Percentiles rank a stretch among this genome's conserved stretches.
Evolutionary conservation across 1,139 yeast species (phyloP).

Genomic region (Magnusiomyces tetraspermus): DNA sequence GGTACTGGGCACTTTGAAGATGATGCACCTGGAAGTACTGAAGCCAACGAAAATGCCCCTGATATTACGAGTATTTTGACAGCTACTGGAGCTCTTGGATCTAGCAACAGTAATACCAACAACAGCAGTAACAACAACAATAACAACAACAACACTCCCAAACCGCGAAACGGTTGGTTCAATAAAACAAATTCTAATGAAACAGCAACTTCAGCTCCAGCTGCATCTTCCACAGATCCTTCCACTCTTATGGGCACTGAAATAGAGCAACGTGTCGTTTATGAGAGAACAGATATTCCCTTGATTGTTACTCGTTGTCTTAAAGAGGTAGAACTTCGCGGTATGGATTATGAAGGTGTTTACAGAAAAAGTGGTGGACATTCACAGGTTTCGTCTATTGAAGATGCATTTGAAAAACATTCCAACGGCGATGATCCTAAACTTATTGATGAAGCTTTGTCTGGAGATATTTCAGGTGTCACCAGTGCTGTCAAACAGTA

Average conservation of each 20-base stretch:
- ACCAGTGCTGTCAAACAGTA: slow-evolving; percentile 83
- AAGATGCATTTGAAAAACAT: slow-evolving; percentile 35
- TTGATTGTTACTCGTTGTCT: slow-evolving; percentile 62
- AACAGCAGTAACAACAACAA: slow-evolving; percentile 1
- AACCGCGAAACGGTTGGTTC: slow-evolving; percentile 15
- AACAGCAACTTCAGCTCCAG: neutral
- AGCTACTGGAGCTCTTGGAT: slow-evolving; percentile 8
- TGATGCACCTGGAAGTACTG: slow-evolving; percentile 12
- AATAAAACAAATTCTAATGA: neutral
- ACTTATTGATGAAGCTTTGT: slow-evolving; percentile 33
- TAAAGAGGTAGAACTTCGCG: slow-evolving; percentile 64
- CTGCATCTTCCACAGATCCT: neutral
- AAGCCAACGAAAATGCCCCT: slow-evolving; percentile 6
- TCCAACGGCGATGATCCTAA: slow-evolving; percentile 20
- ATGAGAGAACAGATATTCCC: slow-evolving; percentile 59
- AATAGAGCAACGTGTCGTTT: slow-evolving; percentile 32
- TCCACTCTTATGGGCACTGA: slow-evolving; percentile 22
- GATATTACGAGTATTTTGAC: neutral
- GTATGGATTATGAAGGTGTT: slow-evolving; percentile 71
- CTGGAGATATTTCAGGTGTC: slow-evolving; percentile 74
- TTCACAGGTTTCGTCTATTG: slow-evolving; percentile 53
- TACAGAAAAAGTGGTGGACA: slow-evolving; percentile 88
- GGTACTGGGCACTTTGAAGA: slow-evolving; percentile 6
- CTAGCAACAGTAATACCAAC: no score
- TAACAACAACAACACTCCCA: neutral